A percentile compares a stretch with the other conserved stretches of the same genome.
phyloP scores from a whole-genome alignment of 106 monocot species.

The Cymbidium sinense region DNA sequence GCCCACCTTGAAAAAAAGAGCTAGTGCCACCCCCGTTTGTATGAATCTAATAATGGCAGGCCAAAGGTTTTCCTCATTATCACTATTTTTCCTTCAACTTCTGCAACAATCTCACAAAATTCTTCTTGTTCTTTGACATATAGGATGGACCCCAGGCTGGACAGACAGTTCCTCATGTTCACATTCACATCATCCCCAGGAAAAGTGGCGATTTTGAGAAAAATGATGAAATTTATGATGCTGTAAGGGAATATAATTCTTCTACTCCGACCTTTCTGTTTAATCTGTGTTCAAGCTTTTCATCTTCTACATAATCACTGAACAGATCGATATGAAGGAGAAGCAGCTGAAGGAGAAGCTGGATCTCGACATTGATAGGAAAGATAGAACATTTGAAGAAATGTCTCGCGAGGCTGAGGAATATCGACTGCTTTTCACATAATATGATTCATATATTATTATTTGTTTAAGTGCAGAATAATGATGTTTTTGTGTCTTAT shows the following conservation, averaged over 20 bases:
- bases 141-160: slow-evolving; percentile 96
- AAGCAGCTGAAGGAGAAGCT: slow-evolving; percentile 74
- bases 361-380: slow-evolving; percentile 73
- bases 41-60: neutral
- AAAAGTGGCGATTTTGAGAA: slow-evolving; percentile 82
- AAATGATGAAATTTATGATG: slow-evolving; percentile 95
- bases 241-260: slow-evolving; percentile 27
- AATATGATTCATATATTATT: neutral
- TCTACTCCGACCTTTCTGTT: neutral
- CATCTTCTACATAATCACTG: neutral
- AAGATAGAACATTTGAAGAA: slow-evolving; percentile 63
- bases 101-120: neutral
- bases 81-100: neutral
- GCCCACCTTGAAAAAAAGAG: too few relatives aligned
- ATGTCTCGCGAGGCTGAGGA: slow-evolving; percentile 72
- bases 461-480: neutral
- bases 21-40: too few relatives aligned
- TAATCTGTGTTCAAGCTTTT: neutral
- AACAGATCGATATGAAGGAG: slow-evolving; percentile 73
- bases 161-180: slow-evolving; percentile 93
- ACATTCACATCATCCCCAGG: slow-evolving; percentile 87
- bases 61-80: neutral
- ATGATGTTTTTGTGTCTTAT: neutral
- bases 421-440: slow-evolving; percentile 65
- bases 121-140: slow-evolving; percentile 4